Conservation (phyloP, 495 filamentous ascomycete species). For the Penicillium mononematosum region DNA sequence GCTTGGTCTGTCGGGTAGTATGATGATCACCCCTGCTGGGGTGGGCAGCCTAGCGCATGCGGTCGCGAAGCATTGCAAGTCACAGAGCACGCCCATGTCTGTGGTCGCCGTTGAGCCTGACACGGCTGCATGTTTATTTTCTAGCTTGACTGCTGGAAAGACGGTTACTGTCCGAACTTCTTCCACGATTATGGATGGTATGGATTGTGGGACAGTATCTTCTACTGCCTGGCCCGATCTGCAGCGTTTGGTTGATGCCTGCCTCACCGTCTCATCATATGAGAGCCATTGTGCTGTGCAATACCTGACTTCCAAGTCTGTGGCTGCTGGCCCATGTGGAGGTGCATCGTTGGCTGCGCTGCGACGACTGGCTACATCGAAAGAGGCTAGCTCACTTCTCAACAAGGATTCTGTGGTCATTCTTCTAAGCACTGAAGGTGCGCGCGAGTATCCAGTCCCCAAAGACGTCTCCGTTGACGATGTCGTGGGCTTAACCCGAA, state of each 20-base stretch:
- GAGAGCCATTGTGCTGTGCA: conserved; percentile 54
- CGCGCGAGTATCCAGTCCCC: conserved; percentile 37
- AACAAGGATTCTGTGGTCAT: conserved; percentile 52
- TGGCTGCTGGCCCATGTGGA: conserved; percentile 64
- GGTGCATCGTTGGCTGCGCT: conserved; percentile 60
- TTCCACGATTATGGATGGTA: conserved; percentile 64
- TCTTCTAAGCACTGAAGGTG: conserved; percentile 50
- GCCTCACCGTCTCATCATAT: conserved; percentile 54
- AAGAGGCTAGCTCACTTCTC: conserved; percentile 33
- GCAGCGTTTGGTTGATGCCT: conserved; percentile 54
- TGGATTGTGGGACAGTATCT: conserved; percentile 68
- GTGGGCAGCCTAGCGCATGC: conserved; percentile 66
- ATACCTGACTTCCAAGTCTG: conserved; percentile 43
- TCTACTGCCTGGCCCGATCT: conserved; percentile 60
- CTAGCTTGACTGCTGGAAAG: conserved; percentile 47
- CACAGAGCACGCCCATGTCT: conserved; percentile 24
- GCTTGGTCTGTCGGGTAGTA: conserved; percentile 29
- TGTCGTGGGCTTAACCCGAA: conserved; percentile 36
- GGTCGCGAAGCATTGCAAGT: conserved; percentile 58
- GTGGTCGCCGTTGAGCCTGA: conserved; percentile 64
- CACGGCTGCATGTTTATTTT: conserved; percentile 58
- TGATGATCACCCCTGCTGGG: conserved; percentile 59
- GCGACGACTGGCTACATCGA: conserved; percentile 34
- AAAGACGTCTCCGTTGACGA: conserved; percentile 36
- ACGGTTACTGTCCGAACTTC: conserved; percentile 46